Evolutionary conservation across 2,329 filamentous ascomycete genomes (phyloP).

Genomic region (Pseudogymnoascus sp.): DNA sequence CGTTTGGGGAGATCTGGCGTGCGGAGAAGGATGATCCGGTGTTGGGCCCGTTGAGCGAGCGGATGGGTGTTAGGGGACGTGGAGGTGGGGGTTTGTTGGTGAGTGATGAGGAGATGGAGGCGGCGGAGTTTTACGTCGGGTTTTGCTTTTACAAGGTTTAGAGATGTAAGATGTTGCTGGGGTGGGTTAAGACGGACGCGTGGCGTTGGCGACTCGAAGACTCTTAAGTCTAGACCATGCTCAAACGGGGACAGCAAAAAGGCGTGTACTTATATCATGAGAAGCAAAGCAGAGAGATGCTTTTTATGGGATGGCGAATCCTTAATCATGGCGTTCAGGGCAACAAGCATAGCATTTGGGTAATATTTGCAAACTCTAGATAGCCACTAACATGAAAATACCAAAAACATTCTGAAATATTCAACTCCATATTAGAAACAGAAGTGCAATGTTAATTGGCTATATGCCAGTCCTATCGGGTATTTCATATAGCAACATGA

Average conservation of each 20-base stretch:
- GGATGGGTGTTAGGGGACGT: slow-evolving; percentile 85
- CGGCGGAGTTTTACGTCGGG: slow-evolving; percentile 81
- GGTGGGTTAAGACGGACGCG: neutral
- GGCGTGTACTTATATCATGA: neutral
- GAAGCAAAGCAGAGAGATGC: neutral
- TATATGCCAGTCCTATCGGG: neutral
- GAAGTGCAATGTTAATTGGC: neutral
- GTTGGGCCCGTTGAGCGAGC: slow-evolving; percentile 76
- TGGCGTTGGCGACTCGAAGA: neutral
- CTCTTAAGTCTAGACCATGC: neutral
- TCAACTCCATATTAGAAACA: neutral
- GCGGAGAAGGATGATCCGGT: slow-evolving; percentile 79
- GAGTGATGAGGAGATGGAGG: slow-evolving; percentile 82
- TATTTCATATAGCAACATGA: neutral
- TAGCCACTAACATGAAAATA: neutral
- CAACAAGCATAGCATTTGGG: neutral
- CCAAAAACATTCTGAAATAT: slow-evolving; percentile 5
- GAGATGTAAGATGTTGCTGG: neutral
- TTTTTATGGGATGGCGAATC: neutral
- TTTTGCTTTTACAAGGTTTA: slow-evolving; percentile 97
- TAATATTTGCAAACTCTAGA: neutral
- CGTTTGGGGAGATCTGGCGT: slow-evolving; percentile 86
- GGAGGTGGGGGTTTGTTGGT: slow-evolving; percentile 59
- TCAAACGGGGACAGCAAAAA: neutral
- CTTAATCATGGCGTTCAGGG: neutral